Percentiles rank a stretch among this genome's conserved stretches.
Evolutionary conservation across 2,329 filamentous ascomycete species (phyloP).

Genomic region (Beauveria varroae): DNA sequence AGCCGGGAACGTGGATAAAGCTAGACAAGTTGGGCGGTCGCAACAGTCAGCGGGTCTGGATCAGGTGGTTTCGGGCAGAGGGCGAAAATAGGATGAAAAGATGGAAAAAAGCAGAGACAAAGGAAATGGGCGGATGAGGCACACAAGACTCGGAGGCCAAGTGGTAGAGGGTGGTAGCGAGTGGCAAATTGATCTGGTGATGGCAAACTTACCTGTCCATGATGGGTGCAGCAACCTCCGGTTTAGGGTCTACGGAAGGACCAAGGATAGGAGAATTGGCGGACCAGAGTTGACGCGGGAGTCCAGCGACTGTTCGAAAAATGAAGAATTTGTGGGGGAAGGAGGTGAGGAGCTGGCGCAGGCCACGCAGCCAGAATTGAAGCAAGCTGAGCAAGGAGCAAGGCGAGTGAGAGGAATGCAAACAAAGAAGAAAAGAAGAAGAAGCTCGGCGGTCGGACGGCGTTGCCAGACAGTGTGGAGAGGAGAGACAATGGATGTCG

Average conservation of each 20-base stretch:
- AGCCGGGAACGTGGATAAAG: slow-evolving; percentile 47
- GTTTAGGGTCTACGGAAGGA: slow-evolving; percentile 11
- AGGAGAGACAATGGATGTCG: neutral
- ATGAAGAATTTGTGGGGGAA: neutral
- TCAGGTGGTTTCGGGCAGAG: neutral
- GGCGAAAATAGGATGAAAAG: neutral
- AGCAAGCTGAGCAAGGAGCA: neutral
- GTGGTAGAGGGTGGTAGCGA: neutral
- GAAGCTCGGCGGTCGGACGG: slow-evolving; percentile 1
- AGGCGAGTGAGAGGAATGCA: neutral
- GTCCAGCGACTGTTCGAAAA: neutral
- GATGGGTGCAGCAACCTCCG: slow-evolving; percentile 2
- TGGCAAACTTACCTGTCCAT: slow-evolving; percentile 9
- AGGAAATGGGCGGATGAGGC: neutral
- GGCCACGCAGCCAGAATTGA: neutral
- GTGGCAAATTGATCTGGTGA: neutral
- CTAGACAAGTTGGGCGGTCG: slow-evolving; percentile 23
- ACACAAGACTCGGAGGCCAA: neutral
- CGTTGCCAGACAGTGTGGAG: slow-evolving; percentile 4
- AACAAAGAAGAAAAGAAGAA: neutral
- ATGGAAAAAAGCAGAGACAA: neutral
- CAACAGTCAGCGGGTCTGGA: neutral
- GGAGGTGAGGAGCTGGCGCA: neutral
- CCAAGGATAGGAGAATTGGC: neutral
- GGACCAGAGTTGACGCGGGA: neutral